Evolutionary conservation across 2,329 filamentous ascomycete species (phyloP), one percentile per base, ranked within the genome.

Genomic region (Aschersonia sp.): DNA sequence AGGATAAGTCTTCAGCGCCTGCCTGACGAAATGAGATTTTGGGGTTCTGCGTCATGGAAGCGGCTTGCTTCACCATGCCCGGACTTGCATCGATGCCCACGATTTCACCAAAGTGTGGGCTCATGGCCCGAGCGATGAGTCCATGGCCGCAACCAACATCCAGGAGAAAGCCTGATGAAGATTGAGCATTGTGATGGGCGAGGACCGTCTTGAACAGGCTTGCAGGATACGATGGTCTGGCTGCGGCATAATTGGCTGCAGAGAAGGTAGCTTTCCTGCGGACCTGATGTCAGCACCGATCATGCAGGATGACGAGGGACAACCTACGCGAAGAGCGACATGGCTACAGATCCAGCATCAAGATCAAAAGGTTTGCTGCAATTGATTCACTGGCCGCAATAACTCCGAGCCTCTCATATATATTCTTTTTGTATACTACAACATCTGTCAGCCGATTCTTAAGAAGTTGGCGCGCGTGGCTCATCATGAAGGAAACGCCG

Each of bases 81-180:
- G 65, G 54, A 12, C 76, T 79, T 1, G 75, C 76, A 57, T 84
- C 78, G 45, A 74, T 69, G 31, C 70, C 79, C 30, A 76, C 57
- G 29, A 75, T 67, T 28, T 60, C 62, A 5, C 58, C 59, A 60
- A 83, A 83, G 52, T 66, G 60, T n/a, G 68, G 63, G 45, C 71
- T 67, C 31, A 84, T 63, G 30, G 68, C 68, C 5, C 75, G 72
- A 5, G 76, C 66, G 29, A 80, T 70, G 46, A 76, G 65, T 29
- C 78, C 80, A 51, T 80, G 78, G 3, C 80, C 80, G 54, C 75
- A 79, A 45, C 80, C 80, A n/a, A 84, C 64, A 57, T 84, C 80
- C 6, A 83, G 58, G 28, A 71, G 54, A 3, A 58, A 61, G 6
- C 62, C 61, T 4, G 50, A 47, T 0, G 55, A 31, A 1, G 56